Evolutionary conservation across 805 yeast genomes (phyloP), one percentile per base, ranked within the genome.

Genomic region (Ogataea thermomethanolica): DNA sequence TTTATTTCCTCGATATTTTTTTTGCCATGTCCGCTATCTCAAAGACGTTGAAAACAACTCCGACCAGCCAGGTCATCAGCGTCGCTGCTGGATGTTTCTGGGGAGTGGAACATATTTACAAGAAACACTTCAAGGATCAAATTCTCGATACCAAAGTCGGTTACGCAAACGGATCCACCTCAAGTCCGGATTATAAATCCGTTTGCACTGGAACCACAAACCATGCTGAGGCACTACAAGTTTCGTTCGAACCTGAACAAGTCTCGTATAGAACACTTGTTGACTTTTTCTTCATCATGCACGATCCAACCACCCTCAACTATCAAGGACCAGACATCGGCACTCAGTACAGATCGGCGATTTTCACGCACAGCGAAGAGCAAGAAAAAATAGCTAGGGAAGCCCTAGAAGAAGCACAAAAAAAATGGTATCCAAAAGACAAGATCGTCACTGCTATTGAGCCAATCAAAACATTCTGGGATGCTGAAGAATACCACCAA

Each of bases 401-500:
- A 21, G 67, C 71, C 2, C 72, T 74, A 48, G 71, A 73, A 17
- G 71, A 69, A 33, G 70, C 79, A 58, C 93, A 89, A 59, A 74
- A 75, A 41, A 72, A 76, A 43, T 93, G 91, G 85, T 84, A 81
- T 62, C 80, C 81, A n/a, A 70, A 72, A 34, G 72, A 81, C 54
- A 66, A 67, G 42, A 82, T 93, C 21, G 83, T 68, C 33, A 89
- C 98, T 1, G 66, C 65, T 32, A 76, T 90, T 37, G 84, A 78
- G 55, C 83, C 85, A 7, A 72, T 88, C 32, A 59, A 68, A 36
- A 70, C 69, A 44, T 93, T 86, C 72, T 83, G 81, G 69, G 96
- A 90, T 58, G 98, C 97, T n/a, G 99, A 91, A 64, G 90, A 81
- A 26, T 91, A 90, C 61, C 99, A 91, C 61, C 98, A 91, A 60